phyloP scores from a whole-genome alignment of 257 asterid genomes.

The Linaria vulgaris region DNA sequence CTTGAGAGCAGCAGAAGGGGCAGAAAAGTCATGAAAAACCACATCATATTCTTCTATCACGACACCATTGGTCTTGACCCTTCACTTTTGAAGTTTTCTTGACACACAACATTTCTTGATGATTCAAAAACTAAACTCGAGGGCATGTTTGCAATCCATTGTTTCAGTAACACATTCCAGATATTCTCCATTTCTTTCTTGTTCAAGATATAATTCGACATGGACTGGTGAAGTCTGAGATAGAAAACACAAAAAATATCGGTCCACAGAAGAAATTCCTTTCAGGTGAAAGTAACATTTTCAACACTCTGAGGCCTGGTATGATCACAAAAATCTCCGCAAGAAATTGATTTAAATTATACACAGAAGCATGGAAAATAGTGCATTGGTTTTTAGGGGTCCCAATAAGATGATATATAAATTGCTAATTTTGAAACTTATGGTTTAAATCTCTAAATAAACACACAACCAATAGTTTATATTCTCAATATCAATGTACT shows the following conservation, averaged over 20 bases:
- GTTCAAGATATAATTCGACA: neutral
- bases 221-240: neutral
- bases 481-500: too few species aligned
- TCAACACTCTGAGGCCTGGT: too few species aligned
- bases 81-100: neutral
- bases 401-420: too few species aligned
- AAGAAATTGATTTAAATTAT: too few species aligned
- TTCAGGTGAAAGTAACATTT: too few species aligned
- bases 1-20: neutral
- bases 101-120: neutral
- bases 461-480: too few species aligned
- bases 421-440: too few species aligned
- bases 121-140: neutral
- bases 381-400: too few species aligned
- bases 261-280: too few species aligned
- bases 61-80: neutral
- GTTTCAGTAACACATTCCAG: neutral
- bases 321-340: too few species aligned
- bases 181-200: conserved; percentile 3
- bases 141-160: neutral
- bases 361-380: too few species aligned
- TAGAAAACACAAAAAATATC: neutral
- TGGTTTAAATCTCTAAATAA: too few species aligned
- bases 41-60: conserved; percentile 6
- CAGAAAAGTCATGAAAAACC: neutral